These are phyloP conservation scores for Hypoxylon trugodes DNA, from an alignment of 495 filamentous ascomycete genomes.

Conservation along the genomic window DNA sequence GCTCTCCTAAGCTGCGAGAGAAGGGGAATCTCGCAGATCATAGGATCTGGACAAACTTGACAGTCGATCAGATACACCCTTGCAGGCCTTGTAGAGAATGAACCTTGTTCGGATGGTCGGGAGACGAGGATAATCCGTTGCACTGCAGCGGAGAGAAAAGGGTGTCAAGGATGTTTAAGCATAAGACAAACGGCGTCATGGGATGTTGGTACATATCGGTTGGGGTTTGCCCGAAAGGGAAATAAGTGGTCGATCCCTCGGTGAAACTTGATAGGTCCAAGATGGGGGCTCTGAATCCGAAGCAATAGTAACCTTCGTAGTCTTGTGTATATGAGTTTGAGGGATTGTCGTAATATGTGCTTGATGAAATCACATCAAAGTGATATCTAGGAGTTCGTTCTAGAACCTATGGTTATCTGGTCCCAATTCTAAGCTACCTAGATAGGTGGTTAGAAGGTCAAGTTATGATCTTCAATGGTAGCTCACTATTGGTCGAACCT, in stretches of 20 bases:
- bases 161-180: slow-evolving; percentile 42
- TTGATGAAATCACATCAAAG: background rate
- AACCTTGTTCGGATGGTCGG: slow-evolving; percentile 41
- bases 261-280: slow-evolving; percentile 32
- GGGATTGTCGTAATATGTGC: background rate
- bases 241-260: slow-evolving; percentile 35
- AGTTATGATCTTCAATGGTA: background rate
- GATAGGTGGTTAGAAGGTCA: background rate
- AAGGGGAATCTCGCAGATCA: slow-evolving; percentile 41
- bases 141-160: slow-evolving; percentile 44
- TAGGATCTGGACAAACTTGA: slow-evolving; percentile 39
- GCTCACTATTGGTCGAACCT: background rate
- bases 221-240: slow-evolving; percentile 22
- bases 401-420: background rate
- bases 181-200: slow-evolving; percentile 43
- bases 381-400: background rate
- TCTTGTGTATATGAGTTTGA: slow-evolving; percentile 1
- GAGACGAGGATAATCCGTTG: slow-evolving; percentile 39
- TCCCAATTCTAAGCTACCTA: slow-evolving; percentile 4
- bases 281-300: slow-evolving; percentile 10
- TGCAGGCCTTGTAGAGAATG: slow-evolving; percentile 26
- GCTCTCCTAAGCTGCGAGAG: no score
- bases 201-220: slow-evolving; percentile 31
- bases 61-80: slow-evolving; percentile 40
- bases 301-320: slow-evolving; percentile 1